These are phyloP conservation scores for Austroboletus olivaceoglutinosus DNA, from an alignment of 1,284 basidiomycete species.

Conservation along the genomic window DNA sequence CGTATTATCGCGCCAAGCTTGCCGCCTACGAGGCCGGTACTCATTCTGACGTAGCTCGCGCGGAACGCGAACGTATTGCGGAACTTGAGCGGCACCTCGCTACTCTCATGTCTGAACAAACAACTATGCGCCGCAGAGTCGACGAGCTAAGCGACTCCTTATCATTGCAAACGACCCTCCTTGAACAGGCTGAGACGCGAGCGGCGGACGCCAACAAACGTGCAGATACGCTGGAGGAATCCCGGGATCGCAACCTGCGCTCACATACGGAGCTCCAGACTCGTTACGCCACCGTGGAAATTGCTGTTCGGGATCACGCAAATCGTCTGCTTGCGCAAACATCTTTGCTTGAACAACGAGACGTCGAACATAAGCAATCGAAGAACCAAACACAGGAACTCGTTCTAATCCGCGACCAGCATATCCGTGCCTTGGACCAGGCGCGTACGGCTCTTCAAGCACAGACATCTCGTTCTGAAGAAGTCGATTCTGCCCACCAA, in stretches of 20 bases:
- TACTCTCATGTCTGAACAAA: slow-evolving; percentile 64
- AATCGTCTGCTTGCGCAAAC: slow-evolving; percentile 76
- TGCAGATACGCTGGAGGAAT: slow-evolving; percentile 80
- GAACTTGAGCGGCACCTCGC: slow-evolving; percentile 83
- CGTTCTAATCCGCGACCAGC: slow-evolving; percentile 69
- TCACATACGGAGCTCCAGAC: slow-evolving; percentile 76
- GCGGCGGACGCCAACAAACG: slow-evolving; percentile 80
- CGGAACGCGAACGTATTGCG: slow-evolving; percentile 79
- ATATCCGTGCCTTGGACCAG: slow-evolving; percentile 84
- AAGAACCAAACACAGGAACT: slow-evolving; percentile 74
- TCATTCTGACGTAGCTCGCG: slow-evolving; percentile 60
- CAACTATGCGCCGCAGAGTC: slow-evolving; percentile 67
- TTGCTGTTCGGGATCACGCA: slow-evolving; percentile 73
- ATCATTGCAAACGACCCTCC: slow-evolving; percentile 73
- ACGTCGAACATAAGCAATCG: slow-evolving; percentile 73
- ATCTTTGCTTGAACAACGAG: slow-evolving; percentile 74
- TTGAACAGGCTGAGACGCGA: slow-evolving; percentile 77
- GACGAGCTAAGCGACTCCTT: slow-evolving; percentile 73
- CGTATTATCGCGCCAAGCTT: slow-evolving; percentile 94
- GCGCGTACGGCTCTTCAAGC: slow-evolving; percentile 76
- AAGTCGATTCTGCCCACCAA: slow-evolving; percentile 77
- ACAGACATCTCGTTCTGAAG: slow-evolving; percentile 74
- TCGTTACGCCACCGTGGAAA: slow-evolving; percentile 61
- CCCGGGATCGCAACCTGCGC: slow-evolving; percentile 67
- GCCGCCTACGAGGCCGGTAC: slow-evolving; percentile 78